These are phyloP conservation scores for Pestalotiopsis sp. DNA, from an alignment of 2,329 filamentous ascomycete species.

Conservation along the genomic window DNA sequence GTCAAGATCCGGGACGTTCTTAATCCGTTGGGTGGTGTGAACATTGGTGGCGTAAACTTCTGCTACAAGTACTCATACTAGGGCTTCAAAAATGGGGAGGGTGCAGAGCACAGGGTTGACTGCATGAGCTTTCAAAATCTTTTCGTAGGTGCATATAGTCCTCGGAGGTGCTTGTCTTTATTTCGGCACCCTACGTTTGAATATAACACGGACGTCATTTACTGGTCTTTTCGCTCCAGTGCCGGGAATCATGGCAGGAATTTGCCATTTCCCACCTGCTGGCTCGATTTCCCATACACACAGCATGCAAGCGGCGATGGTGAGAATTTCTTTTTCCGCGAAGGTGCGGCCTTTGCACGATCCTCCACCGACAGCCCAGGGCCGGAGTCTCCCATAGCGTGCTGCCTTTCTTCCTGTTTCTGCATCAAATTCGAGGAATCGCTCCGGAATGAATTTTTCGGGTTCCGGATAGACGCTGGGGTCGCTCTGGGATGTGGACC, in stretches of 20 bases:
- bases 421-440: slow-evolving; percentile 25
- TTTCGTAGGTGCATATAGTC: neutral
- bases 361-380: slow-evolving; percentile 18
- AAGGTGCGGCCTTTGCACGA: slow-evolving; percentile 22
- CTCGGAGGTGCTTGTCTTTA: neutral
- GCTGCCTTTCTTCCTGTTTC: slow-evolving; percentile 14
- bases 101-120: neutral
- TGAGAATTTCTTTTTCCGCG: slow-evolving; percentile 22
- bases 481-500: slow-evolving; percentile 24
- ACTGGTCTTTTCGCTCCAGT: slow-evolving; percentile 24
- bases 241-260: slow-evolving; percentile 17
- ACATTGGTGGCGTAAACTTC: slow-evolving; percentile 1
- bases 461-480: slow-evolving; percentile 26
- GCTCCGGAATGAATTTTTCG: slow-evolving; percentile 28
- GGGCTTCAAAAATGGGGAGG: neutral
- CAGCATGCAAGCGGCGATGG: slow-evolving; percentile 16
- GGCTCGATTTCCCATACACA: slow-evolving; percentile 20
- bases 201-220: slow-evolving; percentile 19
- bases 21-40: slow-evolving; percentile 11
- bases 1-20: slow-evolving; percentile 12
- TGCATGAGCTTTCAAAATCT: neutral
- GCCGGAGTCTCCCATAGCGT: slow-evolving; percentile 18
- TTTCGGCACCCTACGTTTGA: slow-evolving; percentile 15
- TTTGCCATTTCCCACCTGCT: slow-evolving; percentile 14
- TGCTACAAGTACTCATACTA: slow-evolving; percentile 17